These are phyloP conservation scores for Pachysandra terminalis DNA, from an alignment of 164 flowering plant genomes.

Conservation along the genomic window DNA sequence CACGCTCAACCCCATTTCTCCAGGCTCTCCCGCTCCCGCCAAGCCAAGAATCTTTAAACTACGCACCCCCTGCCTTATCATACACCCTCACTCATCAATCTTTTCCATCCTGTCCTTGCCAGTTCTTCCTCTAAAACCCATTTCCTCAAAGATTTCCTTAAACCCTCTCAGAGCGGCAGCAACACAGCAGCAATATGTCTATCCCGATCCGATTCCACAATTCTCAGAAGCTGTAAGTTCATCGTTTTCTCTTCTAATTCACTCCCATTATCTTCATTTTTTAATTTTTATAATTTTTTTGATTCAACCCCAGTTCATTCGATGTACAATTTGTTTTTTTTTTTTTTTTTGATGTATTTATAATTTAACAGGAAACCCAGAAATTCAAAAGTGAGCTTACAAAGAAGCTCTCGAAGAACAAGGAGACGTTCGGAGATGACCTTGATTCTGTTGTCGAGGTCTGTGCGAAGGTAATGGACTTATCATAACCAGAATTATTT, in stretches of 20 bases:
- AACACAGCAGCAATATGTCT: conserved; percentile 26
- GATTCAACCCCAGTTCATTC: not conserved
- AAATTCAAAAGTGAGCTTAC: conserved; percentile 51
- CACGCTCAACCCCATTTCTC: not conserved
- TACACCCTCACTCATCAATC: conserved; percentile 5
- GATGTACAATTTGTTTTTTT: not conserved
- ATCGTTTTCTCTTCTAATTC: conserved; percentile 5
- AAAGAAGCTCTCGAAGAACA: conserved; percentile 41
- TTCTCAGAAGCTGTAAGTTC: conserved; percentile 41
- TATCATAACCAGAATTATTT: not conserved
- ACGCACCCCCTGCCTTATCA: conserved; percentile 12
- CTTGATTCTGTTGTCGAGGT: conserved; percentile 44
- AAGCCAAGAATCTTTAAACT: conserved; percentile 10
- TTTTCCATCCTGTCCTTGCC: conserved; percentile 3
- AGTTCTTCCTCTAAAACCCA: conserved; percentile 14
- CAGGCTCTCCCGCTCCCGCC: conserved; percentile 9
- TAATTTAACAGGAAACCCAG: conserved; percentile 42
- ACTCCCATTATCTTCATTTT: not conserved
- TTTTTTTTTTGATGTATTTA: not conserved
- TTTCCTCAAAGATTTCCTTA: conserved; percentile 10
- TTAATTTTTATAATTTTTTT: not conserved
- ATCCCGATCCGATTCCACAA: conserved; percentile 58
- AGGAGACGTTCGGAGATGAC: conserved; percentile 51
- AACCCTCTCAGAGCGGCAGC: conserved; percentile 9
- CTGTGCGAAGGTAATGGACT: conserved; percentile 45